Percentiles rank a stretch among this genome's conserved stretches.
phyloP scores from a whole-genome alignment of 148 eudicot species.

The Rheum nobile region DNA sequence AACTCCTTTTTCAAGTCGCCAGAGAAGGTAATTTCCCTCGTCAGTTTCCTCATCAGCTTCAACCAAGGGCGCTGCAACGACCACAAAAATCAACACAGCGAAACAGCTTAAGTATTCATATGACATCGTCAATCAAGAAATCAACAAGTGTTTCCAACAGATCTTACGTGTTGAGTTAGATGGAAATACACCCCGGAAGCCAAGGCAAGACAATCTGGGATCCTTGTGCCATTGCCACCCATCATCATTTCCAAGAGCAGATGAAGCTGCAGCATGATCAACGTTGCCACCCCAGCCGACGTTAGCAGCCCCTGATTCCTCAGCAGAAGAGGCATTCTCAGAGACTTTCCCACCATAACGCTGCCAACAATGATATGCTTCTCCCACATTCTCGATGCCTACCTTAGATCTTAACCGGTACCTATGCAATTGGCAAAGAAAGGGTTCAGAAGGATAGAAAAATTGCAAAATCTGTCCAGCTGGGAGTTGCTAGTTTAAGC shows the following conservation, averaged over 20 bases:
- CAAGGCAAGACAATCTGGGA: conserved; percentile 80
- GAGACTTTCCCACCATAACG: conserved; percentile 46
- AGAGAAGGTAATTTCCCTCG: conserved; percentile 67
- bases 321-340: conserved; percentile 22
- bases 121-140: background rate
- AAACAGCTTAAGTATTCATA: background rate
- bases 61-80: conserved; percentile 78
- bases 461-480: background rate
- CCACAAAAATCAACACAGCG: conserved; percentile 5
- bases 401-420: conserved; percentile 87
- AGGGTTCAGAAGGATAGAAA: background rate
- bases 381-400: conserved; percentile 61
- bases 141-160: background rate
- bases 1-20: conserved; percentile 92
- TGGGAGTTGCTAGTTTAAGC: background rate
- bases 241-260: conserved; percentile 39
- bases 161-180: conserved; percentile 56
- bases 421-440: conserved; percentile 21
- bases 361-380: conserved; percentile 84
- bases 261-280: conserved; percentile 49
- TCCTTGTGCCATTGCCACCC: conserved; percentile 92
- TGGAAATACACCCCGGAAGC: conserved; percentile 91
- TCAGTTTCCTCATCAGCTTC: conserved; percentile 78
- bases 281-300: conserved; percentile 70
- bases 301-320: conserved; percentile 61